Base-by-base conservation (phyloP, 129 eudicot species). In the Flaveria bidentis region DNA sequence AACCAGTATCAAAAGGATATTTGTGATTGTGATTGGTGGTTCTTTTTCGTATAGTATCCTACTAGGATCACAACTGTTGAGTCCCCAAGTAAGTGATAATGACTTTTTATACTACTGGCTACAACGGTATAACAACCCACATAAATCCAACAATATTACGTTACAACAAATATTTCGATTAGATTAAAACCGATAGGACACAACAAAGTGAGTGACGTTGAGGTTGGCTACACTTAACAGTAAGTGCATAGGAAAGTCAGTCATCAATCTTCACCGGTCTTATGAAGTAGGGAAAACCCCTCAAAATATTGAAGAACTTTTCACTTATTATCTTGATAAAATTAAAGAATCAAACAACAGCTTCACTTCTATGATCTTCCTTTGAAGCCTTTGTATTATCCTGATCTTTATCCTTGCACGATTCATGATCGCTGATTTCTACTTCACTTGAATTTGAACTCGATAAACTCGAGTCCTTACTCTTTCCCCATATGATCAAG, bases 401-500 rank as follows among this genome's bases (percentile, higher is more conserved):
- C 18, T 11, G 44, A 66, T 74, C 28, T 75, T 71, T 50, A 18
- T 12, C 26, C 26, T 51, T 45, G 45, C 71, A 61, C 39, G 44
- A 67, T 18, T 80, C 67, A 56, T 61, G 77, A 80, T 77, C 81
- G 20, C 49, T 28, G 1, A 66, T 58, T 22, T 56, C 72, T 41
- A 76, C 53, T 26, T 72, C 82, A 9, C 33, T 74, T 14, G 44
- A 79, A 61, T 61, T 55, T 5, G 85, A 61, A 3, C 78, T 74
- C 0, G 84, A 83, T 39, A 76, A 78, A 60, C 77, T 82, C 52
- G 80, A 77, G 75, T 84, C 91, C 68, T 81, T 87, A 53, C 88
- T 81, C 78, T 84, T 84, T 47, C 88, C 88, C 91, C 88, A 84
- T 73, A 87, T 80, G 74, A 87, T 86, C 12, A 87, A 64, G 76